These are phyloP conservation scores for Nicotiana tabacum DNA, from an alignment of 257 asterid genomes.

Conservation along the genomic window DNA sequence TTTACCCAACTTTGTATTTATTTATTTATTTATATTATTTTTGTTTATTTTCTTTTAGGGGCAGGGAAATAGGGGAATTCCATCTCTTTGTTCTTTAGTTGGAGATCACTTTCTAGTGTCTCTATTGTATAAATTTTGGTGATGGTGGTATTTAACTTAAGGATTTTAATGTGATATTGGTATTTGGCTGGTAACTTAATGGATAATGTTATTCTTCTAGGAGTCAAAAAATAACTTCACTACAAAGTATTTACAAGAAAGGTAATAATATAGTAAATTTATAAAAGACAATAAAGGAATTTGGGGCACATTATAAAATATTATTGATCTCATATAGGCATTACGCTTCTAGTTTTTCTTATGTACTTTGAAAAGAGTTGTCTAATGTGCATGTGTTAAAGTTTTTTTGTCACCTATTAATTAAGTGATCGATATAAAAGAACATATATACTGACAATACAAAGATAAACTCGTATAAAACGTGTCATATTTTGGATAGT, in stretches of 20 bases:
- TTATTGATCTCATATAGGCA: too few relatives aligned
- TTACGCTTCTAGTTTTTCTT: neutral
- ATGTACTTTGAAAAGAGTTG: neutral
- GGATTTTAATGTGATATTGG: neutral
- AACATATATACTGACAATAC: too few relatives aligned
- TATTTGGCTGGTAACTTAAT: neutral
- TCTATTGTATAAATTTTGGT: constrained; percentile 2
- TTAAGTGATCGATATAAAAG: neutral
- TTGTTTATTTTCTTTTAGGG: neutral
- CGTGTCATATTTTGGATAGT: neutral
- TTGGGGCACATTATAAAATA: neutral
- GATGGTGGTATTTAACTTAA: neutral
- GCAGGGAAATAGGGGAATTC: neutral
- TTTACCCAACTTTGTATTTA: neutral
- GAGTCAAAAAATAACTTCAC: neutral
- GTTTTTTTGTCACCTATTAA: neutral
- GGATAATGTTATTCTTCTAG: neutral
- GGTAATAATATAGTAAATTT: neutral
- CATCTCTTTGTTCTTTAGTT: constrained; percentile 5
- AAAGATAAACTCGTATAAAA: neutral
- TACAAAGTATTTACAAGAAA: neutral
- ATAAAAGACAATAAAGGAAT: neutral
- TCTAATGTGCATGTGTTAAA: neutral
- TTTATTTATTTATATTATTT: neutral
- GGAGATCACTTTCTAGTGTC: neutral